These are phyloP conservation scores for Penicillium bialowiezense DNA, from an alignment of 495 filamentous ascomycete species.

Conservation along the genomic window DNA sequence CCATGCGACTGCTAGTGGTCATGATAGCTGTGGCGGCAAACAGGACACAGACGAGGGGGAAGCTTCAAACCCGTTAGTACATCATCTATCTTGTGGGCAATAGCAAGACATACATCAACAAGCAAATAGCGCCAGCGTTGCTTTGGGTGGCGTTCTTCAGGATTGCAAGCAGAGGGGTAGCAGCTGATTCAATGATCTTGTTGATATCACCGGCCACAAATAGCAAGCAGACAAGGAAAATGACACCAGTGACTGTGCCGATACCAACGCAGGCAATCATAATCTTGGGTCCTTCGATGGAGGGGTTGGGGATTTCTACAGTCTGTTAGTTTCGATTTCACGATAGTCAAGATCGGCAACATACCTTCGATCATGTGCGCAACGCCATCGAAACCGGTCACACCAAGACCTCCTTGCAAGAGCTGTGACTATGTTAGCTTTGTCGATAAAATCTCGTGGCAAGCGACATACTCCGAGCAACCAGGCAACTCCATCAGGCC, in stretches of 20 bases:
- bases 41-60: constrained; percentile 69
- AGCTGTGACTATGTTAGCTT: constrained; percentile 34
- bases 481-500: constrained; percentile 65
- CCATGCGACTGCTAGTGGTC: constrained; percentile 76
- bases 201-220: constrained; percentile 60
- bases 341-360: not conserved
- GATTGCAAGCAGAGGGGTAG: constrained; percentile 67
- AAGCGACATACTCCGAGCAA: constrained; percentile 49
- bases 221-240: constrained; percentile 64
- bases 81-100: not conserved
- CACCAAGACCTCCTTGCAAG: constrained; percentile 58
- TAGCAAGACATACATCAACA: constrained; percentile 53
- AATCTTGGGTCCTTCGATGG: constrained; percentile 63
- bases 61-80: constrained; percentile 32
- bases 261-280: constrained; percentile 72
- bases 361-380: constrained; percentile 50
- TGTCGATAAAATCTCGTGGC: not conserved
- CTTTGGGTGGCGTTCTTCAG: constrained; percentile 66
- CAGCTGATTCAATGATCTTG: constrained; percentile 57
- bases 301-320: constrained; percentile 66
- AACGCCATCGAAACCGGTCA: constrained; percentile 61
- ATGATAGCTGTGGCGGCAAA: constrained; percentile 71
- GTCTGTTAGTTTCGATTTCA: constrained; percentile 12
- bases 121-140: constrained; percentile 62
- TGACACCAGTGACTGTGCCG: constrained; percentile 63